These are phyloP conservation scores for Aristolochia californica DNA, from an alignment of 164 flowering plant species.

Conservation along the genomic window DNA sequence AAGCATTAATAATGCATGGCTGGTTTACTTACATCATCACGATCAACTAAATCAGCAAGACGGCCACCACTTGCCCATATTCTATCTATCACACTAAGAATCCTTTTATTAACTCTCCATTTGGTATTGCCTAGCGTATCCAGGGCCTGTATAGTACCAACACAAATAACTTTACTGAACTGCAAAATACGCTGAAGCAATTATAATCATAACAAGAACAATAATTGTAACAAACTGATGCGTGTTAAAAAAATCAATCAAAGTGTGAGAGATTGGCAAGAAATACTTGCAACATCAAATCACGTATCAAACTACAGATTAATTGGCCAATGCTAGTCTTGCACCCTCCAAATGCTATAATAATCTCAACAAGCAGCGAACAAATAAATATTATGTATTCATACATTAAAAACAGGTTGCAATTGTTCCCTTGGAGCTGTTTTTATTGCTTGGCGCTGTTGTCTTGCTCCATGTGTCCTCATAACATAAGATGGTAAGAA, in stretches of 20 bases:
- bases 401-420: slow-evolving; percentile 70
- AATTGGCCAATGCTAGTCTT: no score
- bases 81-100: slow-evolving; percentile 71
- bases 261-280: no score
- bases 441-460: slow-evolving; percentile 69
- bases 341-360: no score
- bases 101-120: slow-evolving; percentile 86
- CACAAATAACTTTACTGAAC: no score
- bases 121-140: slow-evolving; percentile 83
- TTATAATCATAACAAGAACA: no score
- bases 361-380: no score
- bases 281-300: no score
- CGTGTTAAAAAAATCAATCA: no score
- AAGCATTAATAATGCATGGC: background rate
- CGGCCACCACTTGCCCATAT: slow-evolving; percentile 92
- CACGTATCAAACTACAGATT: no score
- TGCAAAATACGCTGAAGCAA: no score
- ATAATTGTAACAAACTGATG: no score
- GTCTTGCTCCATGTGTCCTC: slow-evolving; percentile 91
- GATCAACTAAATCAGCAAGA: slow-evolving; percentile 71
- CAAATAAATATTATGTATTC: no score
- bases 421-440: slow-evolving; percentile 47
- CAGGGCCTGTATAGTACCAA: slow-evolving; percentile 41
- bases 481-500: slow-evolving; percentile 84
- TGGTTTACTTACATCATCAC: slow-evolving; percentile 61